Evolutionary conservation across 768 basidiomycete genomes (phyloP).

Genomic region (Suillus weaverae): DNA sequence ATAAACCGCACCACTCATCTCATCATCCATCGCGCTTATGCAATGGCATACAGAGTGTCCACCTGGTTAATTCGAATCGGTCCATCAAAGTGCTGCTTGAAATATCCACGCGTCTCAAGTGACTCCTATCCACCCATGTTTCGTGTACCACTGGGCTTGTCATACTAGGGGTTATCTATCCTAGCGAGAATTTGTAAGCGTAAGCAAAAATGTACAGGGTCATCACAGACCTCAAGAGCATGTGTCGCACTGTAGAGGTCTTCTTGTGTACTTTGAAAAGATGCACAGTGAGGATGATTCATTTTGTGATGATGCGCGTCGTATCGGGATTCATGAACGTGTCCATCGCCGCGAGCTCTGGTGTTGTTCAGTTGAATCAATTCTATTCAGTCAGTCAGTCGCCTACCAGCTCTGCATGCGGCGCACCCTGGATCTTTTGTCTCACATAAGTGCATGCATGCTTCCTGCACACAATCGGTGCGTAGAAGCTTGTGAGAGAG

Average conservation of each 20-base stretch:
- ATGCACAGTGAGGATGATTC: constrained; percentile 92
- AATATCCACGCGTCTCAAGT: constrained; percentile 97
- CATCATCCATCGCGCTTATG: constrained; percentile 76
- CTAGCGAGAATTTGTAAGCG: constrained; percentile 7
- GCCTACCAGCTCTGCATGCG: not conserved
- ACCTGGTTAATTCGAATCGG: constrained; percentile 77
- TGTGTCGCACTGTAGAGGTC: constrained; percentile 94
- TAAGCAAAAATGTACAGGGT: constrained; percentile 2
- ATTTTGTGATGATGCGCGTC: constrained; percentile 87
- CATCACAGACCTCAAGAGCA: constrained; percentile 83
- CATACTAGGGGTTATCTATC: constrained; percentile 85
- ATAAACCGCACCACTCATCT: constrained; percentile 19
- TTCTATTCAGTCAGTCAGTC: constrained; percentile 1
- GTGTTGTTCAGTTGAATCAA: constrained; percentile 43
- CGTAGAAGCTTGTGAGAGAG: constrained; percentile 82
- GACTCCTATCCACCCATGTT: constrained; percentile 88
- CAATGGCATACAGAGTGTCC: constrained; percentile 94
- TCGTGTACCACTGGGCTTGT: constrained; percentile 94
- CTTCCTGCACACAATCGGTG: constrained; percentile 84
- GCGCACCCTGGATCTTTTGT: constrained; percentile 64
- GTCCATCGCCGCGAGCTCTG: constrained; percentile 82
- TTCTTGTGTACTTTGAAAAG: constrained; percentile 97
- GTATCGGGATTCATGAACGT: constrained; percentile 87
- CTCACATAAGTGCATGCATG: constrained; percentile 72
- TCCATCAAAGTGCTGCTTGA: constrained; percentile 94